Evolutionary conservation across 768 basidiomycete genomes (phyloP).

Genomic region (Podaxis sp.): DNA sequence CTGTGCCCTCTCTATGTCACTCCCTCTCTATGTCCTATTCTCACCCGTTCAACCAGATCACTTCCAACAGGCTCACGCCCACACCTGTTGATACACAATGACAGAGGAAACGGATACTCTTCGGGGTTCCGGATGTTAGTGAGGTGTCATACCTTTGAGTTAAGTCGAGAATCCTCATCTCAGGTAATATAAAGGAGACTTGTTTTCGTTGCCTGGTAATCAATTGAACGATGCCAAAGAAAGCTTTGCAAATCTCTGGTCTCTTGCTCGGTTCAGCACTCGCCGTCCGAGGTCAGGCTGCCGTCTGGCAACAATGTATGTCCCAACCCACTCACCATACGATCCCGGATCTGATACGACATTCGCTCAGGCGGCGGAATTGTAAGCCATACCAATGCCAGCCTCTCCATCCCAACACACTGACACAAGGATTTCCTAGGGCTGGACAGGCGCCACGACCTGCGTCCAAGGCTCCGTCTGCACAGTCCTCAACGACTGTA

Average conservation of each 20-base stretch:
- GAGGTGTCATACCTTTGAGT: neutral
- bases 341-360: neutral
- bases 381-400: neutral
- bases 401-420: neutral
- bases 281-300: neutral
- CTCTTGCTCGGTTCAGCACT: neutral
- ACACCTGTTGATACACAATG: neutral
- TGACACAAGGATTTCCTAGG: constrained; percentile 13
- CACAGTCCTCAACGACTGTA: constrained; percentile 24
- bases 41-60: neutral
- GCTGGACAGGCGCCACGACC: constrained; percentile 30
- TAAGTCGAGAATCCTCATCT: neutral
- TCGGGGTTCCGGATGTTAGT: neutral
- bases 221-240: neutral
- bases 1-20: neutral
- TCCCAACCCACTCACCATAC: neutral
- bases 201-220: neutral
- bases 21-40: neutral
- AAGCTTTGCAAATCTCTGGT: neutral
- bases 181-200: neutral
- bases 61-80: neutral
- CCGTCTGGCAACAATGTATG: neutral
- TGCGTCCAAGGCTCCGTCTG: constrained; percentile 30
- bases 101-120: neutral
- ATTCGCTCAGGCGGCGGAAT: neutral